A percentile compares a stretch with the other conserved stretches of the same genome.
Evolutionary conservation across 148 eudicot genomes (phyloP).

Genomic region (Rhododendron vialii): DNA sequence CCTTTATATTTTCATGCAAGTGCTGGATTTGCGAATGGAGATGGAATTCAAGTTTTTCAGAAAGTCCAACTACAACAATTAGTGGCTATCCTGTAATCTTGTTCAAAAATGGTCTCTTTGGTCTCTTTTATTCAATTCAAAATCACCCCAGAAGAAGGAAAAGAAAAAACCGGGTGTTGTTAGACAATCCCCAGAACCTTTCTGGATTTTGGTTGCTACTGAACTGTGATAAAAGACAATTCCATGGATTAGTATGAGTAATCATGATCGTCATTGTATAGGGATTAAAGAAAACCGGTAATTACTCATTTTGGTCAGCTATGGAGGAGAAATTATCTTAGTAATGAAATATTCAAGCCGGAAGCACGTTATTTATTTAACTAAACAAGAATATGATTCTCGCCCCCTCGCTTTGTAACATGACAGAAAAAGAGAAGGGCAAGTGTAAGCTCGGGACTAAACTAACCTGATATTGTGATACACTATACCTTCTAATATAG

Average conservation of each 20-base stretch:
- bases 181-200: neutral
- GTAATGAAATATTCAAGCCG: neutral
- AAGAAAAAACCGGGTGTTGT: neutral
- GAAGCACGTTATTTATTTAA: neutral
- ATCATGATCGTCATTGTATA: neutral
- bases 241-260: neutral
- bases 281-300: neutral
- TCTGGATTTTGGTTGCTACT: neutral
- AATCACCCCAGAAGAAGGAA: neutral
- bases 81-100: too few species aligned
- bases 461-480: neutral
- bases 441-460: neutral
- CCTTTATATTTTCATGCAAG: neutral
- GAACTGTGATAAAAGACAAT: neutral
- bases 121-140: neutral
- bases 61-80: neutral
- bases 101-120: neutral
- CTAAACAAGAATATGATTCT: neutral
- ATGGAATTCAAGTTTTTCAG: neutral
- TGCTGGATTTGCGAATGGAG: neutral
- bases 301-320: neutral
- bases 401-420: neutral
- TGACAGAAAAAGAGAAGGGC: neutral
- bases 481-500: neutral
- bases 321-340: neutral